These are phyloP conservation scores for Mesotaenium endlicherianum DNA, from an alignment of 139 green algal genomes.

Conservation along the genomic window DNA sequence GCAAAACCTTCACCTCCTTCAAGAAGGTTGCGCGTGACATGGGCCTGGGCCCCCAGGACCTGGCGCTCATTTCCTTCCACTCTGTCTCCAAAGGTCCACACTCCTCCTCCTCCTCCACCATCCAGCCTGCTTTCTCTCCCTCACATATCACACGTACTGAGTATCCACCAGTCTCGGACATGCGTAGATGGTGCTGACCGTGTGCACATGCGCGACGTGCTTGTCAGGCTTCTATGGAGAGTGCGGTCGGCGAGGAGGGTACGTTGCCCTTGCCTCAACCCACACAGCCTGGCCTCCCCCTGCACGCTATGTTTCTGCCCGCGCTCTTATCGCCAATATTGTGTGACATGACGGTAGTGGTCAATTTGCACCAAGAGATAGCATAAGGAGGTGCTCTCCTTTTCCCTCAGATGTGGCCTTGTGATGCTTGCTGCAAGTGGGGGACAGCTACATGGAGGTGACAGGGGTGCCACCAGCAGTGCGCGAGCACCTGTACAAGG, in stretches of 20 bases:
- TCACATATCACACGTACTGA: not conserved
- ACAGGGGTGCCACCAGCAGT: slow-evolving; percentile 70
- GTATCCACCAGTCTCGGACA: not conserved
- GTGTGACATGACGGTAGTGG: no score
- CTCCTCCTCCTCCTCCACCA: not conserved
- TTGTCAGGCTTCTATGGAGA: slow-evolving; percentile 60
- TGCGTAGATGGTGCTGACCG: not conserved
- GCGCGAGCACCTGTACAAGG: slow-evolving; percentile 84
- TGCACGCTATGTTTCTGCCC: no score
- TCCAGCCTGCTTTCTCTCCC: slow-evolving; percentile 1
- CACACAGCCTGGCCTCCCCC: no score
- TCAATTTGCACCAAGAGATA: no score
- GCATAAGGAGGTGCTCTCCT: no score
- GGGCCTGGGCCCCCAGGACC: slow-evolving; percentile 26
- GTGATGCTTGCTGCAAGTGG: no score
- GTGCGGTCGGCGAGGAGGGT: slow-evolving; percentile 85
- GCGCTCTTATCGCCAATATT: no score
- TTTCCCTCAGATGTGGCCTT: no score
- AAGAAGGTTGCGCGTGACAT: slow-evolving; percentile 71
- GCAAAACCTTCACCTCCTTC: slow-evolving; percentile 84
- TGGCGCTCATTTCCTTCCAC: slow-evolving; percentile 76
- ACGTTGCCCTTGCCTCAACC: no score
- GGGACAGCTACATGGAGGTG: no score
- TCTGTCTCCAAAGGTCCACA: slow-evolving; percentile 80
- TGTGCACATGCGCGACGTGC: not conserved